Evolutionary conservation across 192 early-diverging fungal genomes (phyloP).

Genomic region (Coemansia guatemalensis): DNA sequence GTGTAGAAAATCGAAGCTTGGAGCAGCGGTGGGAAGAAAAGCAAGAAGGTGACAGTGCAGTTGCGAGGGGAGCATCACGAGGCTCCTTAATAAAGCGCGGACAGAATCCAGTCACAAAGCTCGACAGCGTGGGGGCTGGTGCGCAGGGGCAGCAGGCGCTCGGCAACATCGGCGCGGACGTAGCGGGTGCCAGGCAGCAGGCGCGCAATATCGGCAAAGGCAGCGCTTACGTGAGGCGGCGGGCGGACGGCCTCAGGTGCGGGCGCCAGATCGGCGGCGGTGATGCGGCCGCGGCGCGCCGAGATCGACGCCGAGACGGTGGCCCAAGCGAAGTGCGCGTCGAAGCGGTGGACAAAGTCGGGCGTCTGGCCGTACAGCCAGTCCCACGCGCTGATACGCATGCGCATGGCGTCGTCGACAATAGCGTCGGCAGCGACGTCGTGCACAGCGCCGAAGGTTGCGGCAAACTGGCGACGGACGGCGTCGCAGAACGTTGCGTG

Average conservation of each 20-base stretch:
- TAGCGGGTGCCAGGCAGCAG: conserved; percentile 29
- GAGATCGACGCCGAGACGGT: conserved; percentile 18
- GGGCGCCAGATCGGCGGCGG: conserved; percentile 7
- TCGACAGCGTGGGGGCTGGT: conserved; percentile 19
- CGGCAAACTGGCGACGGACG: conserved; percentile 68
- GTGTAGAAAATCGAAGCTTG: too few relatives aligned
- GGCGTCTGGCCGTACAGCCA: conserved; percentile 95
- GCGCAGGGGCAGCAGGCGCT: conserved; percentile 14
- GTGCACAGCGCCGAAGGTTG: conserved; percentile 51
- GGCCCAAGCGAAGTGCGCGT: conserved; percentile 33
- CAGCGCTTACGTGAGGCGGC: conserved; percentile 19
- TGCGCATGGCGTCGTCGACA: conserved; percentile 18
- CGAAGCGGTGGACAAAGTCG: conserved; percentile 65
- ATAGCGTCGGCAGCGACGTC: not conserved
- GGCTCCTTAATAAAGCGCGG: conserved; percentile 9
- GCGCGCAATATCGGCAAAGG: conserved; percentile 14
- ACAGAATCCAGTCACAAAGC: conserved; percentile 34
- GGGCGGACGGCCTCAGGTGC: conserved; percentile 12
- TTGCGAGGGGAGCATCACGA: not conserved
- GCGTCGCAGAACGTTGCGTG: conserved; percentile 82
- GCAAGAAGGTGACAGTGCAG: not conserved
- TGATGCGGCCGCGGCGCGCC: conserved; percentile 33
- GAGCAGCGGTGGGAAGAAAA: not conserved
- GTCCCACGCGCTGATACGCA: conserved; percentile 69
- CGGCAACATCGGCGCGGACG: conserved; percentile 18